These are phyloP conservation scores for Botrytis squamosa DNA, from an alignment of 2,329 filamentous ascomycete genomes.

Conservation along the genomic window DNA sequence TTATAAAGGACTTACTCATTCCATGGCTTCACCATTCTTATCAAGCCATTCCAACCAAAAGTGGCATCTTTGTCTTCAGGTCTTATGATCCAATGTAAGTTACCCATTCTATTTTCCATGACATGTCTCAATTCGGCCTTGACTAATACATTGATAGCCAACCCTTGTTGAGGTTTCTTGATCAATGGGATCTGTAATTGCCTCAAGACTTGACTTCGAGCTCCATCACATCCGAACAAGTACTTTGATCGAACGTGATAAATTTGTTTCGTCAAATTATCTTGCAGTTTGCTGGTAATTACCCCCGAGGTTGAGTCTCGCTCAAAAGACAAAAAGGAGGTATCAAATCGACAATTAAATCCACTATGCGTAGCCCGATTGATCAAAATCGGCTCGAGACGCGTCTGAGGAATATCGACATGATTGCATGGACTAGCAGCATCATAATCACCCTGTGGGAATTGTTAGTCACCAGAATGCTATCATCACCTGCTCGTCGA, in stretches of 20 bases:
- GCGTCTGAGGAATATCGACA: constrained; percentile 48
- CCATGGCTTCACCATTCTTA: constrained; percentile 64
- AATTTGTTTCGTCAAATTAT: constrained; percentile 40
- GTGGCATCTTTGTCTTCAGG: constrained; percentile 52
- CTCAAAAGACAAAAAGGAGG: constrained; percentile 41
- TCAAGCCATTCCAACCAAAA: constrained; percentile 51
- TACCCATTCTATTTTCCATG: constrained; percentile 52
- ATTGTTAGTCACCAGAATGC: not conserved
- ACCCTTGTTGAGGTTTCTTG: constrained; percentile 46
- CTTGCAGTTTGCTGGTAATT: constrained; percentile 40
- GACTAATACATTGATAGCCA: constrained; percentile 51
- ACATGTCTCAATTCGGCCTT: constrained; percentile 51
- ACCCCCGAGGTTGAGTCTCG: constrained; percentile 24
- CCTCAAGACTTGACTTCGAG: constrained; percentile 46
- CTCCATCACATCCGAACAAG: constrained; percentile 59
- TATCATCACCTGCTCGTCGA: not conserved
- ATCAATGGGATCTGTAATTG: constrained; percentile 49
- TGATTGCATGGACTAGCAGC: constrained; percentile 45
- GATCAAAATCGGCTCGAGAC: constrained; percentile 49
- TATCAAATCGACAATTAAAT: constrained; percentile 47
- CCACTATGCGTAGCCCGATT: constrained; percentile 43
- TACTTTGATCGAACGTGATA: constrained; percentile 54
- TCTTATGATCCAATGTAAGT: constrained; percentile 60
- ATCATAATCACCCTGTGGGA: constrained; percentile 45
- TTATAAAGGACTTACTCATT: constrained; percentile 42